phyloP scores from a whole-genome alignment of 331 rosid species.

The Arachis monticola region DNA sequence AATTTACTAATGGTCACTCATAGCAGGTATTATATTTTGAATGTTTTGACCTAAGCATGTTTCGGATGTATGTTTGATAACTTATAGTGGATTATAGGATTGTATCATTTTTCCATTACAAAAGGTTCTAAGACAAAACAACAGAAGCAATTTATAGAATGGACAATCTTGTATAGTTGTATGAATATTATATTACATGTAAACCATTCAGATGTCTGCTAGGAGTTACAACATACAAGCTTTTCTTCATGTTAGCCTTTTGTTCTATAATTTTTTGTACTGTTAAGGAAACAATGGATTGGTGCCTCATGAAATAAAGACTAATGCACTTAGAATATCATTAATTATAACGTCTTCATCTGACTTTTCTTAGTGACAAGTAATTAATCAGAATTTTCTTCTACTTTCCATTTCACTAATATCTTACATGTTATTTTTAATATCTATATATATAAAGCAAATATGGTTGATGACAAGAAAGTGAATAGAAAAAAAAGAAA shows the following conservation, averaged over 20 bases:
- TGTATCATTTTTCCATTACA: neutral
- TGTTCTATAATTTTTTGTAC: too few species aligned
- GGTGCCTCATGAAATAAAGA: conserved; percentile 19
- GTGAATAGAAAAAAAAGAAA: too few species aligned
- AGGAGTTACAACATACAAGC: neutral
- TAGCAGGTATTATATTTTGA: too few species aligned
- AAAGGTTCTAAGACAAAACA: neutral
- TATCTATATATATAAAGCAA: too few species aligned
- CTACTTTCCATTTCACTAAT: too few species aligned
- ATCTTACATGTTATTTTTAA: conserved; percentile 34
- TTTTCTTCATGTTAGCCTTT: neutral
- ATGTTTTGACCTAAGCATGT: neutral
- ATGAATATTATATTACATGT: neutral
- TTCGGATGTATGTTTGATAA: neutral
- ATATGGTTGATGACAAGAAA: too few species aligned
- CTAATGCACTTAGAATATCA: neutral
- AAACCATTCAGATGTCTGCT: conserved; percentile 19
- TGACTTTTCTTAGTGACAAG: conserved; percentile 4
- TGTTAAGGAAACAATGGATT: neutral
- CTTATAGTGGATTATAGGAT: neutral
- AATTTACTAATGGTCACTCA: too few species aligned
- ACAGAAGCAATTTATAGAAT: neutral
- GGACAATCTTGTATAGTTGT: conserved; percentile 7
- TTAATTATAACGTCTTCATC: neutral
- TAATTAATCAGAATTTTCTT: neutral